Percentiles rank a stretch among this genome's conserved stretches.
phyloP scores from a whole-genome alignment of 2,329 filamentous ascomycete genomes.

The Fusarium proliferatum region DNA sequence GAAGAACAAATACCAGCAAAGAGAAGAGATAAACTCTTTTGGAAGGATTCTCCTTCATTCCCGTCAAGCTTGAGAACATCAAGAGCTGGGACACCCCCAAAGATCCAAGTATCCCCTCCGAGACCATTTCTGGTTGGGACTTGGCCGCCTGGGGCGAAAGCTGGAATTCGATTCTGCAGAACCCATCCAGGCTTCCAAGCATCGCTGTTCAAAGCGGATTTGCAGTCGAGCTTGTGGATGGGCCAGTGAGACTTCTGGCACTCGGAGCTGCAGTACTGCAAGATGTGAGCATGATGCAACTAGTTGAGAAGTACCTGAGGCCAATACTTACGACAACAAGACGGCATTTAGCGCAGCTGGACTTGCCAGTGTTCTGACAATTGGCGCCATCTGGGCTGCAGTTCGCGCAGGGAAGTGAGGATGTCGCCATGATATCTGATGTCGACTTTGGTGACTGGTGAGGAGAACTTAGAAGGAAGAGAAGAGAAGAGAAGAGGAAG shows the following conservation, averaged over 20 bases:
- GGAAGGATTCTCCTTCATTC: background rate
- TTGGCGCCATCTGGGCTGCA: fast-evolving
- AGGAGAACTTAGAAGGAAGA: too few relatives aligned
- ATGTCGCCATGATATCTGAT: background rate
- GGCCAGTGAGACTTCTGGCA: conserved; percentile 4
- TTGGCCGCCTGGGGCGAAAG: too few relatives aligned
- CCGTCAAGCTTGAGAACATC: background rate
- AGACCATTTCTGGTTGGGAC: too few relatives aligned
- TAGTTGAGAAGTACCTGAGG: too few relatives aligned
- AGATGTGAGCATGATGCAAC: background rate
- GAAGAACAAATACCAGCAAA: too few relatives aligned
- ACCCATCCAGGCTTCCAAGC: conserved; percentile 1
- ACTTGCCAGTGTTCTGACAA: background rate
- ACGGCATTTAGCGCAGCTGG: background rate
- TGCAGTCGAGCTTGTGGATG: background rate
- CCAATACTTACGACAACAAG: background rate
- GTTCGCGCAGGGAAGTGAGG: background rate
- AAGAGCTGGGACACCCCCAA: background rate
- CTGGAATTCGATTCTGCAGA: too few relatives aligned
- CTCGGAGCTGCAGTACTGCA: conserved; percentile 8
- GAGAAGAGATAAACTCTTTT: fast-evolving
- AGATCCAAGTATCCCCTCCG: too few relatives aligned
- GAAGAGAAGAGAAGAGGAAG: too few relatives aligned
- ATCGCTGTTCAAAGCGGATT: background rate
- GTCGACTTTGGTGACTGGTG: too few relatives aligned